Conservation (phyloP, 345 rosid species). For the Ceriops zippeliana region DNA sequence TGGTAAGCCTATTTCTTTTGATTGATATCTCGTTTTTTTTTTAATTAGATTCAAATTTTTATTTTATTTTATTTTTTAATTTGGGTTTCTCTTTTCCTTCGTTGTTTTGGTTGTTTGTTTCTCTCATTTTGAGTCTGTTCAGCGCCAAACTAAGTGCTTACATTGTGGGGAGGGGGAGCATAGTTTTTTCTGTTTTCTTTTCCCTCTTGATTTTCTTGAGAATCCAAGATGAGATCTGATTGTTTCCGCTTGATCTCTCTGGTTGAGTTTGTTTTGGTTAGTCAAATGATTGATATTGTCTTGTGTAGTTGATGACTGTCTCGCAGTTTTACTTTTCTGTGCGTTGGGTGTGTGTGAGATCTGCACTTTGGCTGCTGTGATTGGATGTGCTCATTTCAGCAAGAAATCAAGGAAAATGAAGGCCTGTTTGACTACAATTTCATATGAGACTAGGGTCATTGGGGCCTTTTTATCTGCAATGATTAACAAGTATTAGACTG, state of each 20-base stretch:
- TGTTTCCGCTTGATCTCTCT: constrained; percentile 10
- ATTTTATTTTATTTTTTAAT: background rate
- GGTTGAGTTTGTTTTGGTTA: background rate
- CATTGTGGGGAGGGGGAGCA: no score
- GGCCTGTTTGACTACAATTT: no score
- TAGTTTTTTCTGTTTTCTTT: background rate
- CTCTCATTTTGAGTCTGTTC: no score
- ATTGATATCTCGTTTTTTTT: background rate
- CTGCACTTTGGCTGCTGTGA: no score
- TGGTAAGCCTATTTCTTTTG: constrained; percentile 13
- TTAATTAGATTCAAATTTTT: background rate
- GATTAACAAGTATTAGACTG: no score
- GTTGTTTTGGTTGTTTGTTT: background rate
- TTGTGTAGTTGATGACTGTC: background rate
- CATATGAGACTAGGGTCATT: no score
- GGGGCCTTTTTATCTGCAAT: no score
- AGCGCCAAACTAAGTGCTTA: no score
- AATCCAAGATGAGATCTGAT: constrained; percentile 20
- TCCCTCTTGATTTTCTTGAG: background rate
- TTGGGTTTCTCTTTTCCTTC: constrained; percentile 6
- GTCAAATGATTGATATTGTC: background rate
- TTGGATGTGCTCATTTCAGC: no score
- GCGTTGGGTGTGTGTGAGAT: no score
- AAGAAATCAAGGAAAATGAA: no score
- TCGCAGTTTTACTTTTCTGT: no score